Percentiles rank a stretch among this genome's conserved stretches.
Conservation (phyloP, 169 alveolate species). For the Plasmodium fragile region DNA sequence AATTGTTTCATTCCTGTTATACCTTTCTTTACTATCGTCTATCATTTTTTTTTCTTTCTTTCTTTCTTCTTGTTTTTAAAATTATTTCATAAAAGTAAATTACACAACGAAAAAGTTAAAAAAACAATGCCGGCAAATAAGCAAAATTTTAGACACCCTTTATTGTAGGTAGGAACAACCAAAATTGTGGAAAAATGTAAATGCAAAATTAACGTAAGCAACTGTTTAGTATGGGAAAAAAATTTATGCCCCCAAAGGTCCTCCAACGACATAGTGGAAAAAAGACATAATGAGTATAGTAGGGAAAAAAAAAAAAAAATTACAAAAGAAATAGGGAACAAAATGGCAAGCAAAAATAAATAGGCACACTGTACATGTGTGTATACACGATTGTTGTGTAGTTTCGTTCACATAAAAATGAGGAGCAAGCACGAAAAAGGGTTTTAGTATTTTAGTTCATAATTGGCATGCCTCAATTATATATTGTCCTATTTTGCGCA, state of each 20-base stretch:
- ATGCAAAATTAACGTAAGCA: background rate
- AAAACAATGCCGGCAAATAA: background rate
- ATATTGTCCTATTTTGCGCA: background rate
- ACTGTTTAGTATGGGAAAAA: background rate
- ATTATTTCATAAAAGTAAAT: background rate
- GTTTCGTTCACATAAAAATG: background rate
- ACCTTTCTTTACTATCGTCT: constrained; percentile 19
- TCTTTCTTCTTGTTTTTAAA: background rate
- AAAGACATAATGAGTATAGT: background rate
- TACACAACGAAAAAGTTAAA: constrained; percentile 12
- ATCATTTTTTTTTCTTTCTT: background rate
- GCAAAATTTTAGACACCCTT: constrained; percentile 11
- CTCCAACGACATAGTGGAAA: background rate
- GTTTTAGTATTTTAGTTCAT: background rate
- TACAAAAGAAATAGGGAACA: background rate
- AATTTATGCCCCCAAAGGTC: background rate
- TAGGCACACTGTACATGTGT: background rate
- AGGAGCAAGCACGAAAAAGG: background rate
- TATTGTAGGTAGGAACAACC: background rate
- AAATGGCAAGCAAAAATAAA: background rate
- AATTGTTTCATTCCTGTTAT: constrained; percentile 27
- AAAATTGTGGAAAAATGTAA: background rate
- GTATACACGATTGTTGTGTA: background rate
- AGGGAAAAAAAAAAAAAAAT: background rate
- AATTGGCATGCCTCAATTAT: background rate